phyloP scores from a whole-genome alignment of 176 grass and related monocot species.

The Sorghum bicolor region DNA sequence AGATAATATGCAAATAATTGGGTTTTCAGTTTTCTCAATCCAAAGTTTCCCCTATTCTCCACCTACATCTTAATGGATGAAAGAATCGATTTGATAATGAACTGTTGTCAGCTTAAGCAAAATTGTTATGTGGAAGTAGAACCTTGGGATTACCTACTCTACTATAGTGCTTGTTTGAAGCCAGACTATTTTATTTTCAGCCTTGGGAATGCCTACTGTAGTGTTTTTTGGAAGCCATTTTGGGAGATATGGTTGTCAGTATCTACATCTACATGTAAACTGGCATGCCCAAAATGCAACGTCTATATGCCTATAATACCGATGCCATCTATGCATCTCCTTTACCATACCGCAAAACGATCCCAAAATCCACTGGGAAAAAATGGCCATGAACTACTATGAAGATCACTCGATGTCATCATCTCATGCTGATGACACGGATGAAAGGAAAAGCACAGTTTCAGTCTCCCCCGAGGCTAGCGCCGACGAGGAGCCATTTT shows the following conservation, averaged over 20 bases:
- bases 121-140: background rate
- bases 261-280: constrained; percentile 26
- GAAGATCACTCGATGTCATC: constrained; percentile 40
- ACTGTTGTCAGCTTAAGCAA: background rate
- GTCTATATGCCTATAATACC: constrained; percentile 31
- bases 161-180: background rate
- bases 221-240: constrained; percentile 17
- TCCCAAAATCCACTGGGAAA: constrained; percentile 7
- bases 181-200: constrained; percentile 16
- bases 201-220: constrained; percentile 23
- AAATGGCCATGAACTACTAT: constrained; percentile 28
- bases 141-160: background rate
- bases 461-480: background rate
- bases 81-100: background rate
- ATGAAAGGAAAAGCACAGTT: constrained; percentile 35
- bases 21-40: background rate
- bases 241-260: constrained; percentile 22
- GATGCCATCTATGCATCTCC: constrained; percentile 7
- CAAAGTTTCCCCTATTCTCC: background rate
- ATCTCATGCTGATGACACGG: constrained; percentile 21
- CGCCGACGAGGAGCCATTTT: constrained; percentile 22
- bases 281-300: background rate
- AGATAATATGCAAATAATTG: background rate
- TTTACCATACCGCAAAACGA: constrained; percentile 7
- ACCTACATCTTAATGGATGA: background rate